Conservation (phyloP, 2,329 filamentous ascomycete species). For the Verticillium klebahnii region DNA sequence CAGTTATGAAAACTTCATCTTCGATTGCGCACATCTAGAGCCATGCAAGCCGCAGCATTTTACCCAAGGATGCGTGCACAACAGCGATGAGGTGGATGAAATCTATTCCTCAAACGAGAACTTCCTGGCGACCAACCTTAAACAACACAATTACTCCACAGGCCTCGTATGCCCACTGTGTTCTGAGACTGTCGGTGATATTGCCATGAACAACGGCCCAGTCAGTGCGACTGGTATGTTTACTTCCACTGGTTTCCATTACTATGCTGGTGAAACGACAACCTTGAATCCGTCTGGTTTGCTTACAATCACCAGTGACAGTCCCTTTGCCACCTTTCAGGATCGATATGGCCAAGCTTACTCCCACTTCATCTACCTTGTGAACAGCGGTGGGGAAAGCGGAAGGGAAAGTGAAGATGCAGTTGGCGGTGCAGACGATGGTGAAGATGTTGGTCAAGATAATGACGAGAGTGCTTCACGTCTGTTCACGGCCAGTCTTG, state of each 20-base stretch:
- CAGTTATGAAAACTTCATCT: too few species aligned
- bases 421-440: background rate
- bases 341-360: background rate
- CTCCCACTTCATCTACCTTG: background rate
- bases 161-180: conserved; percentile 17
- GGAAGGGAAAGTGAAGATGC: background rate
- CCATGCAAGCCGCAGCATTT: background rate
- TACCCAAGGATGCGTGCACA: background rate
- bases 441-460: background rate
- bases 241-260: background rate
- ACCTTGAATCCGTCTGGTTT: background rate
- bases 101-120: background rate
- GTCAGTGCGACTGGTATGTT: background rate
- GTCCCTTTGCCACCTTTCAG: background rate
- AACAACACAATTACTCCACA: conserved; percentile 15
- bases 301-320: background rate
- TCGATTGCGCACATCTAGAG: background rate
- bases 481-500: background rate
- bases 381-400: background rate
- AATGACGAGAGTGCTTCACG: background rate
- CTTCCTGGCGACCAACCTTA: background rate
- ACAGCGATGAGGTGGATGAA: background rate
- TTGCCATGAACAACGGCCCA: background rate
- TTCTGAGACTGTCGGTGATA: conserved; percentile 17
- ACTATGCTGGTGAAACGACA: background rate